phyloP scores from a whole-genome alignment of 495 filamentous ascomycete species.

The Trichoderma asperelloides region DNA sequence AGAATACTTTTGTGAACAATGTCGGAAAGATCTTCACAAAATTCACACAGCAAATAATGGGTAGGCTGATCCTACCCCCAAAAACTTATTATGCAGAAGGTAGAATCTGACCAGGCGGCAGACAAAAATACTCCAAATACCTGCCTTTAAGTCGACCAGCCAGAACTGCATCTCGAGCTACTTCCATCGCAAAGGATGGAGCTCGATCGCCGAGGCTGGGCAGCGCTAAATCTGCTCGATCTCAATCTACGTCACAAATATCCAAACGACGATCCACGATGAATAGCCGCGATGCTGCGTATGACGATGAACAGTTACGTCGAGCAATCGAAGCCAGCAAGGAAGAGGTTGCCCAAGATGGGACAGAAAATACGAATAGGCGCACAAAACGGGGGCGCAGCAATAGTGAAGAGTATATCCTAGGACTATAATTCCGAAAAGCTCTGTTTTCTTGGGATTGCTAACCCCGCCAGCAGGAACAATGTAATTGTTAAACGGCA shows the following conservation, averaged over 20 bases:
- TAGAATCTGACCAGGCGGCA: conserved; percentile 15
- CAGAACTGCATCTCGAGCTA: conserved; percentile 41
- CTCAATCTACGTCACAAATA: conserved; percentile 37
- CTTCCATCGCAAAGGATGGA: conserved; percentile 49
- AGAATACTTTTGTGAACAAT: conserved; percentile 96
- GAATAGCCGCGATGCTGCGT: conserved; percentile 93
- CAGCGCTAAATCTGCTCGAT: conserved; percentile 36
- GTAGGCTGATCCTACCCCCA: conserved; percentile 45
- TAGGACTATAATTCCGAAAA: not conserved
- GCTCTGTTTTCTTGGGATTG: not conserved
- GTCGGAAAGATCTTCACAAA: conserved; percentile 82
- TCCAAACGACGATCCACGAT: conserved; percentile 89
- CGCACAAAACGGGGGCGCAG: conserved; percentile 78
- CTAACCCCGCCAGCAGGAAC: conserved; percentile 28
- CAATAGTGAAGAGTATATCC: conserved; percentile 84
- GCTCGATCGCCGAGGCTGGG: conserved; percentile 40
- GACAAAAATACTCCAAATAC: conserved; percentile 48
- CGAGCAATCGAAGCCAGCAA: conserved; percentile 94
- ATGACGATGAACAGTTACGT: conserved; percentile 84
- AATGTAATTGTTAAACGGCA: conserved; percentile 51
- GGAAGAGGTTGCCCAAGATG: conserved; percentile 46
- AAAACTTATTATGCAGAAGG: not conserved
- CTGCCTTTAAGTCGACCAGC: conserved; percentile 42
- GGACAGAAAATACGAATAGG: conserved; percentile 41
- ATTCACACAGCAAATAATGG: conserved; percentile 72